Evolutionary conservation across 176 grass and related monocot species (phyloP), one percentile per base, ranked within the genome.

Genomic region (Musa troglodytarum): DNA sequence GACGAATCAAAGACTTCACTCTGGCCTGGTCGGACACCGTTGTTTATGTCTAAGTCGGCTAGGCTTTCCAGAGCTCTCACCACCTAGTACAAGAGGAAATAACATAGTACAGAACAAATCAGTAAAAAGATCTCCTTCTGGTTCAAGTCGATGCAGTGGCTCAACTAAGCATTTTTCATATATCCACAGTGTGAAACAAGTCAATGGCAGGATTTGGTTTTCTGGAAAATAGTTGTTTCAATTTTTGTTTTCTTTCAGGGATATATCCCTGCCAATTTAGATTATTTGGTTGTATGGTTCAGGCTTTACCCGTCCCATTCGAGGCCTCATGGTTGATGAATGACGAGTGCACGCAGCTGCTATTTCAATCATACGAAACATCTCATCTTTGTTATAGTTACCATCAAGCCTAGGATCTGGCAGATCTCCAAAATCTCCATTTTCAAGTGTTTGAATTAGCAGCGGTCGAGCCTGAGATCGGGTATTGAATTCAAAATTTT

Each of bases 41-140:
- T 95, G 83, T 83, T 95, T 81, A 99, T 78, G 77, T 99, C 92
- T 65, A 85, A 82, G 68, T 92, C 96, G 2, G 82, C 83, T 85
- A 95, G 88, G 83, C 88, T 86, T 89, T 99, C 88, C 54, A 99
- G 85, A 82, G 91, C 88, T 89, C 96, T 95, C 23, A 92, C 86
- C 77, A 99, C 91, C 96, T 99, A 17, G 10, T 2, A 28, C 52
- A 74, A 56, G 14, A 57, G 25, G 17, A 1, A 56, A 57, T 54
- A 21, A 10, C 53, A 28, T 28, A 57, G 20, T 23, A 49, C 8
- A 49, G 28, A 50, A 87, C n/a, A 56, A 69, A 81, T 78, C 1
- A 76, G 54, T 21, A 28, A 43, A 5, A n/a, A 63, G 16, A 20
- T 20, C 4, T 57, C 55, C 1, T 57, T 57, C 55, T 19, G 17